Base-by-base conservation (phyloP, 176 grass and related monocot species). In the Bolboschoenus planiculmis region DNA sequence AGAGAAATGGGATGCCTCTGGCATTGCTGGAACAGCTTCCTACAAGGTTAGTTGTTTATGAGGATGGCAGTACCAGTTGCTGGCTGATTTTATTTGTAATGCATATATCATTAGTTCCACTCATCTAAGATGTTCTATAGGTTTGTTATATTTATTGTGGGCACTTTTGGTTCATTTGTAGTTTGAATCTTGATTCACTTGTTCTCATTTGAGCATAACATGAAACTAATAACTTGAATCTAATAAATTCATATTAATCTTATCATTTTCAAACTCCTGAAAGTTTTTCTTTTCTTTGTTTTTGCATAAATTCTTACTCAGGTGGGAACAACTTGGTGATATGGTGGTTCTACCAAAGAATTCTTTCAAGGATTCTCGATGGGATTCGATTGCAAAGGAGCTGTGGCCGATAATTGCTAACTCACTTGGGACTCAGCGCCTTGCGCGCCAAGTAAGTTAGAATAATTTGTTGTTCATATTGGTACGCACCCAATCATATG, bases 371-470 rank as follows among this genome's bases (percentile, higher is more conserved):
- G 89, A 97, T 91, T 78, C 85, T 72, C 55, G 85, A 64, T 98
- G 95, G 95, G 79, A 94, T 65, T 93, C 88, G 24, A 29, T 98
- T 85, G 80, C 84, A 23, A 84, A 90, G 68, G 92, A 93, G 86
- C 86, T 98, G 59, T 98, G 95, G 95, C 92, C 92, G 78, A 58
- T 94, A 70, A 65, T 98, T 89, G 92, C 90, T 55, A 93, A 91
- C 79, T 74, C 79, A 57, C 87, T 95, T 29, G 85, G 89, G 50
- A 85, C 89, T 63, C 84, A 87, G 61, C 92, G 92, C 20, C 85
- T 95, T 85, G 90, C 95, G 83, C 95, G 90, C 23, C 95, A 98
- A 90, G 95, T 97, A 88, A 89, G n/a, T n/a, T n/a, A n/a, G 89
- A 58, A 58, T 58, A 10, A 57, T 57, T 11, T 23, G 14, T 8